Conservation (phyloP, 176 grass and related monocot genomes). For the maize (Zea mays) region Zm-B73-REFERENCE-NAM-5.0 NC_050101.1:104864501-104865000, state of each 20-base stretch:
- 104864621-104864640: too few relatives aligned
- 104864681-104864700: too few relatives aligned
- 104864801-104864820: constrained; percentile 1
- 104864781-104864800: constrained; percentile 43
- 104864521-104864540: constrained; percentile 23
- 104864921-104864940: constrained; percentile 60
- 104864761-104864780: constrained; percentile 32
- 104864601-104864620: background rate
- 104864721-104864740: too few relatives aligned
- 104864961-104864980: background rate
- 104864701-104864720: background rate
- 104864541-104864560: background rate
- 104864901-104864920: constrained; percentile 70
- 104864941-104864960: background rate
- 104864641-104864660: too few relatives aligned
- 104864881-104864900: constrained; percentile 75
- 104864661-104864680: background rate
- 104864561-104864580: background rate
- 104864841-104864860: constrained; percentile 65
- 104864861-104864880: constrained; percentile 83
- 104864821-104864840: constrained; percentile 12
- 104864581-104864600: background rate
- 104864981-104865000: background rate
- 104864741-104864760: constrained; percentile 44
- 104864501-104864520: constrained; percentile 56